phyloP scores from a whole-genome alignment of 495 filamentous ascomycete species.

The Tuber magnatum region DNA sequence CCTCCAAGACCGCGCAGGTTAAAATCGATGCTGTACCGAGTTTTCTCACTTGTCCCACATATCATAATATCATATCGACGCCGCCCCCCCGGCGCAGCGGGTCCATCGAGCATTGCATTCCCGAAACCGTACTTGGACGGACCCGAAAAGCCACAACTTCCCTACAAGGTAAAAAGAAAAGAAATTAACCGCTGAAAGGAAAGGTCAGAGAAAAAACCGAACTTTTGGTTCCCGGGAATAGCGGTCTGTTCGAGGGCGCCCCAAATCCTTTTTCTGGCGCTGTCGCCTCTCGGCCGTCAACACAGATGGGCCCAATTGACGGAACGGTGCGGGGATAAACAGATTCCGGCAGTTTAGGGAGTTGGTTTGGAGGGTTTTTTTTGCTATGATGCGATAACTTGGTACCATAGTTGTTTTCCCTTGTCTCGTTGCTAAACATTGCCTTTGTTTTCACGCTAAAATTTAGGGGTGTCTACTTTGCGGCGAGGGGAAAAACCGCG shows the following conservation, averaged over 20 bases:
- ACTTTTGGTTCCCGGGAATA: background rate
- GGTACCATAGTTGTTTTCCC: background rate
- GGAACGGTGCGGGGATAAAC: background rate
- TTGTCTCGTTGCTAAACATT: background rate
- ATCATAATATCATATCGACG: background rate
- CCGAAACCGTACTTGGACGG: background rate
- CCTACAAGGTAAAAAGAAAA: background rate
- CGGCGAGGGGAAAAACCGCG: background rate
- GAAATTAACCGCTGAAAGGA: background rate
- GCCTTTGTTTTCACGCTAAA: background rate
- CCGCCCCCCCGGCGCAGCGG: conserved; percentile 1
- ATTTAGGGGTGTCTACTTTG: background rate
- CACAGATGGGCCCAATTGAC: background rate
- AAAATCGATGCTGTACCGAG: background rate
- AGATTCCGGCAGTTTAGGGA: background rate
- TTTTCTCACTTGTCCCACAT: background rate
- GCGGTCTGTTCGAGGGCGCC: background rate
- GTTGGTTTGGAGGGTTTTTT: background rate
- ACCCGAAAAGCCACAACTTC: conserved; percentile 1
- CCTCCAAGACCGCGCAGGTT: background rate
- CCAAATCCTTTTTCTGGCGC: background rate
- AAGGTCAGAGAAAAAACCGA: background rate
- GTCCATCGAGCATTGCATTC: conserved; percentile 5
- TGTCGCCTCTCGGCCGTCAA: background rate
- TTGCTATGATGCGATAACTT: background rate